These are phyloP conservation scores for Marasmius fiardii DNA, from an alignment of 1,284 basidiomycete species.

Conservation along the genomic window DNA sequence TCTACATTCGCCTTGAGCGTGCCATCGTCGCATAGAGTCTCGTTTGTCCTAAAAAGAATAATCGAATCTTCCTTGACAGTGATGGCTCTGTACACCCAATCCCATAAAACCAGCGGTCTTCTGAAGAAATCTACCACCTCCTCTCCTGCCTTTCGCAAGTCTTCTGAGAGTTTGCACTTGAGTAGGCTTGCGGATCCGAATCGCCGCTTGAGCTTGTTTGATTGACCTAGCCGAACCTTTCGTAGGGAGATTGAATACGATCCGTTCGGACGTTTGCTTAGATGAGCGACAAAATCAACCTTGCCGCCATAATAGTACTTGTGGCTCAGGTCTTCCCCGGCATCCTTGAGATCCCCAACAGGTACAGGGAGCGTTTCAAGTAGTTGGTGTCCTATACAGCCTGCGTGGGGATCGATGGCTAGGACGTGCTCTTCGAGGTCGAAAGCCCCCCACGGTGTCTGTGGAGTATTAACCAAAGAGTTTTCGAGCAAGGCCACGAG, in stretches of 20 bases:
- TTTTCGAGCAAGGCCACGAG: no score
- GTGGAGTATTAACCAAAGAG: not conserved
- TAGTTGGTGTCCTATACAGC: not conserved
- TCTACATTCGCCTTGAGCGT: not conserved
- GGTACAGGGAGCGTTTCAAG: not conserved
- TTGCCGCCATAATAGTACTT: slow-evolving; percentile 9
- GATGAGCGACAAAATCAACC: slow-evolving; percentile 6
- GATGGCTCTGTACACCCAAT: slow-evolving; percentile 35
- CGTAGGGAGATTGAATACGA: slow-evolving; percentile 5
- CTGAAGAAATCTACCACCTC: slow-evolving; percentile 24
- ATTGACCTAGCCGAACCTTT: not conserved
- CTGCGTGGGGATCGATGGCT: not conserved
- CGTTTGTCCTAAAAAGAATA: slow-evolving; percentile 33
- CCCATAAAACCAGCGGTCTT: slow-evolving; percentile 32
- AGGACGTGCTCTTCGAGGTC: slow-evolving; percentile 9
- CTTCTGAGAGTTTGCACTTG: slow-evolving; percentile 26
- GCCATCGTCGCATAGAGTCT: slow-evolving; percentile 16
- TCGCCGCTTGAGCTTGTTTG: slow-evolving; percentile 21
- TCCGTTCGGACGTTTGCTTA: not conserved
- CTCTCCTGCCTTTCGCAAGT: slow-evolving; percentile 12
- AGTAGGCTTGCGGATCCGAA: slow-evolving; percentile 39
- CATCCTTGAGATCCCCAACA: not conserved
- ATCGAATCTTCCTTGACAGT: slow-evolving; percentile 33
- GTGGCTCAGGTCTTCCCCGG: not conserved
- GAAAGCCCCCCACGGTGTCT: slow-evolving; percentile 13